Evolutionary conservation across 1,139 yeast species (phyloP).

Genomic region (Magnusiomyces suaveolens): DNA sequence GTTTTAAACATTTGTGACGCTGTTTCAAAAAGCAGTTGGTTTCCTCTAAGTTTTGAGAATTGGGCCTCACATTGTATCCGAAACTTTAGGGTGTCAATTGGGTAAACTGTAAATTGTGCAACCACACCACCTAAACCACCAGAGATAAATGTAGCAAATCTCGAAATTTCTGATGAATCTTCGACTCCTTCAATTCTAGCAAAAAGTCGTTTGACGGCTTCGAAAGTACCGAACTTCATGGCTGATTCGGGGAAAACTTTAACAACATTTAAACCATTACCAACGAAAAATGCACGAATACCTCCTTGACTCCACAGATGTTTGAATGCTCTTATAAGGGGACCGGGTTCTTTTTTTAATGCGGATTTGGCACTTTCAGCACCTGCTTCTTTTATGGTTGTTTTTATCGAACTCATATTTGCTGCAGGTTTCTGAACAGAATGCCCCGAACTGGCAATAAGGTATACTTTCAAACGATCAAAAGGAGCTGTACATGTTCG

Average conservation of each 20-base stretch:
- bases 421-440: conserved; percentile 22
- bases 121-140: conserved; percentile 96
- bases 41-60: conserved; percentile 41
- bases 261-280: conserved; percentile 85
- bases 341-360: conserved; percentile 18
- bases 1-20: conserved; percentile 67
- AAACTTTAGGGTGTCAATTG: conserved; percentile 91
- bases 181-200: conserved; percentile 70
- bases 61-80: conserved; percentile 36
- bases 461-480: conserved; percentile 84
- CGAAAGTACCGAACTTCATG: conserved; percentile 93
- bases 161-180: conserved; percentile 64
- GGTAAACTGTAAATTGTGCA: conserved; percentile 87
- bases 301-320: conserved; percentile 88
- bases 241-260: conserved; percentile 97
- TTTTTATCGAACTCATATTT: conserved; percentile 10
- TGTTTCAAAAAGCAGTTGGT: conserved; percentile 50
- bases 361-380: conserved; percentile 11
- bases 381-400: conserved; percentile 13
- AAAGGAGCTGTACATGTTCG: conserved; percentile 96
- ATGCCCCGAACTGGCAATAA: conserved; percentile 79
- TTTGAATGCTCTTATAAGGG: conserved; percentile 46
- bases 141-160: conserved; percentile 71
- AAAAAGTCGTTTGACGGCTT: conserved; percentile 66
- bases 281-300: conserved; percentile 75